phyloP scores from a whole-genome alignment of 768 basidiomycete genomes.

The Hericium coralloides region DNA sequence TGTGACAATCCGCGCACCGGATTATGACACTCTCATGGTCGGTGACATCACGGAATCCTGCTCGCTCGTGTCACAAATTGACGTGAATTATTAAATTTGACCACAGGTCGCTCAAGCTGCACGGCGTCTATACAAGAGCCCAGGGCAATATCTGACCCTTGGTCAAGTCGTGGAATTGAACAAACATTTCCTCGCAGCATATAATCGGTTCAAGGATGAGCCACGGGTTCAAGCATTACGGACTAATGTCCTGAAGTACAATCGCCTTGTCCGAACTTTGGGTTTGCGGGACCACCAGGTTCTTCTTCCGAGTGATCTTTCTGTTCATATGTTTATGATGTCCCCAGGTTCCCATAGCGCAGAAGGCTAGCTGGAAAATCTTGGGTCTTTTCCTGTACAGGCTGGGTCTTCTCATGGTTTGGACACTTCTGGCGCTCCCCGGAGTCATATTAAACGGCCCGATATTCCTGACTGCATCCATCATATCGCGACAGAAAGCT shows the following conservation, averaged over 20 bases:
- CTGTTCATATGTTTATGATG: conserved; percentile 1
- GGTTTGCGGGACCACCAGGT: conserved; percentile 93
- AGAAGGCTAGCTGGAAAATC: conserved; percentile 79
- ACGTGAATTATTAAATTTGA: not conserved
- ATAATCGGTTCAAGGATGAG: conserved; percentile 85
- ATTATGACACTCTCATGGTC: conserved; percentile 97
- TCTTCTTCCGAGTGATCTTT: conserved; percentile 11
- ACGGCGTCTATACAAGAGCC: conserved; percentile 84
- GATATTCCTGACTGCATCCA: conserved; percentile 87
- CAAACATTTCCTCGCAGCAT: conserved; percentile 86
- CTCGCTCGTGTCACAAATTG: not conserved
- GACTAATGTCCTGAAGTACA: conserved; percentile 78
- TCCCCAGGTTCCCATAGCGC: conserved; percentile 70
- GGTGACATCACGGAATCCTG: conserved; percentile 14
- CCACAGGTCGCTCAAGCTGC: conserved; percentile 90
- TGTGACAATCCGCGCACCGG: conserved; percentile 91
- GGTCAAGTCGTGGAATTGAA: conserved; percentile 94
- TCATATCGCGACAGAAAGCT: conserved; percentile 79
- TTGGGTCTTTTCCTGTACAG: conserved; percentile 79
- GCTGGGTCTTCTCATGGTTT: conserved; percentile 61
- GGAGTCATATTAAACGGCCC: conserved; percentile 88
- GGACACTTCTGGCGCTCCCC: conserved; percentile 80
- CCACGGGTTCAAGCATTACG: conserved; percentile 76
- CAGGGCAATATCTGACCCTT: conserved; percentile 85
- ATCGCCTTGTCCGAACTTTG: conserved; percentile 76